Evolutionary conservation across 2,329 filamentous ascomycete genomes (phyloP).

Genomic region (Cylindrodendrum hubeiense): DNA sequence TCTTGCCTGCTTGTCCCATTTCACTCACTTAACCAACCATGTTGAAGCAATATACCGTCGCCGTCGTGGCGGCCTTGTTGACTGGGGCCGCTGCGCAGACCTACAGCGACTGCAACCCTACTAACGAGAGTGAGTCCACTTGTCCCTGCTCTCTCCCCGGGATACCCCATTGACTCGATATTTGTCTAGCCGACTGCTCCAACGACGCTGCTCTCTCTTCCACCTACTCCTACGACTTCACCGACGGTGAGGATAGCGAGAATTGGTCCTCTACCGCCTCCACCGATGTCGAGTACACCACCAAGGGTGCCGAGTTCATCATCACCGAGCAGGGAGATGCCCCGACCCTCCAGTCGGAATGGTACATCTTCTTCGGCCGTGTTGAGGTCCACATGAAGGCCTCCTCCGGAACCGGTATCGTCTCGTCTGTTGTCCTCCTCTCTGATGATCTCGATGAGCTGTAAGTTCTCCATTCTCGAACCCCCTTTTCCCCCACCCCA

Average conservation of each 20-base stretch:
- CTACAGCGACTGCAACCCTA: constrained; percentile 36
- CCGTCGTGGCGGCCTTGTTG: constrained; percentile 19
- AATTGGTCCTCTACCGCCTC: constrained; percentile 35
- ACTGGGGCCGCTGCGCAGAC: constrained; percentile 20
- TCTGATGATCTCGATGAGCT: constrained; percentile 76
- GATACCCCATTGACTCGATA: not conserved
- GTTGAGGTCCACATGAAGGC: constrained; percentile 78
- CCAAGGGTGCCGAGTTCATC: constrained; percentile 52
- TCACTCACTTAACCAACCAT: constrained; percentile 12
- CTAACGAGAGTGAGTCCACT: constrained; percentile 32
- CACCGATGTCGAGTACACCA: constrained; percentile 35
- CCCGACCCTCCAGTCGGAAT: constrained; percentile 75
- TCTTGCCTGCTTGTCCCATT: not conserved
- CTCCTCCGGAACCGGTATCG: constrained; percentile 79
- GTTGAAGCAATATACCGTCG: constrained; percentile 19
- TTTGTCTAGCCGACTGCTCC: constrained; percentile 24
- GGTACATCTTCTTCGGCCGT: constrained; percentile 88
- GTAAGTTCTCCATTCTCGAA: constrained; percentile 10
- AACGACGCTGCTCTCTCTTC: constrained; percentile 33
- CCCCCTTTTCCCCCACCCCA: not conserved
- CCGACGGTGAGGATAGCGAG: constrained; percentile 32
- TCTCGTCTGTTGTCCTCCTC: constrained; percentile 81
- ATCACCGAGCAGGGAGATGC: constrained; percentile 70
- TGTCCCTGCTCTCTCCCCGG: not conserved
- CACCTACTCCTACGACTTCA: constrained; percentile 38